Conservation (phyloP, 805 yeast genomes). For the Priceomyces fermenticarens region DNA sequence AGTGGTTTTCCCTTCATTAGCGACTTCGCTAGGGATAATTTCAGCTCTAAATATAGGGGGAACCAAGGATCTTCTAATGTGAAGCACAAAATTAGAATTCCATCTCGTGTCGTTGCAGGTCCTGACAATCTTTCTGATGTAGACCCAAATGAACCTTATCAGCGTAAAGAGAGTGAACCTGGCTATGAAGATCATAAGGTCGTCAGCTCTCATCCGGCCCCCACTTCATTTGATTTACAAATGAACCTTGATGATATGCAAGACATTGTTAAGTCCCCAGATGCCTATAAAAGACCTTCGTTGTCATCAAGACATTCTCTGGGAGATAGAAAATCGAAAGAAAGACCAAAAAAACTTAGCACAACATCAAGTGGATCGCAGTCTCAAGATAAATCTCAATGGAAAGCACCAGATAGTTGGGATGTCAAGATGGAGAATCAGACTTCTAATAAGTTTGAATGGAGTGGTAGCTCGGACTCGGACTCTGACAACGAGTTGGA, state of each 20-base stretch:
- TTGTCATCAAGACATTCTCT: conserved; percentile 2
- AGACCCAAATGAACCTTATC: conserved; percentile 8
- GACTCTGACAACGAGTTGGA: conserved; percentile 17
- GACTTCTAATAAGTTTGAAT: conserved; percentile 4
- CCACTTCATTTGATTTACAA: conserved; percentile 35
- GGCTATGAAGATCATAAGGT: conserved; percentile 1
- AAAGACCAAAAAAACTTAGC: neutral
- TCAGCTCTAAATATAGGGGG: conserved; percentile 13
- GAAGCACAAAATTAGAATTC: conserved; percentile 36
- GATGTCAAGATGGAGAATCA: conserved; percentile 33
- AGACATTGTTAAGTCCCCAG: conserved; percentile 42
- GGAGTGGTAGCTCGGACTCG: conserved; percentile 4
- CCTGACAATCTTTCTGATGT: neutral
- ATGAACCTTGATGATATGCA: conserved; percentile 49
- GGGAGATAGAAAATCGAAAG: conserved; percentile 1
- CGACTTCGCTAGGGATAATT: conserved; percentile 5
- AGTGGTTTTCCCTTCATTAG: conserved; percentile 6
- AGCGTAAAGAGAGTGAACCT: neutral
- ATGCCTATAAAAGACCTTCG: conserved; percentile 2
- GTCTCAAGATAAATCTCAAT: conserved; percentile 10
- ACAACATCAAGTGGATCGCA: neutral
- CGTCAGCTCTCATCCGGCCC: neutral
- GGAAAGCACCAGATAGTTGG: conserved; percentile 52
- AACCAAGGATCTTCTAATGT: conserved; percentile 16
- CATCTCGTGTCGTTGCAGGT: conserved; percentile 19